Evolutionary conservation across 2,329 filamentous ascomycete species (phyloP), one percentile per base, ranked within the genome.

Genomic region (Sporothrix brasiliensis): DNA sequence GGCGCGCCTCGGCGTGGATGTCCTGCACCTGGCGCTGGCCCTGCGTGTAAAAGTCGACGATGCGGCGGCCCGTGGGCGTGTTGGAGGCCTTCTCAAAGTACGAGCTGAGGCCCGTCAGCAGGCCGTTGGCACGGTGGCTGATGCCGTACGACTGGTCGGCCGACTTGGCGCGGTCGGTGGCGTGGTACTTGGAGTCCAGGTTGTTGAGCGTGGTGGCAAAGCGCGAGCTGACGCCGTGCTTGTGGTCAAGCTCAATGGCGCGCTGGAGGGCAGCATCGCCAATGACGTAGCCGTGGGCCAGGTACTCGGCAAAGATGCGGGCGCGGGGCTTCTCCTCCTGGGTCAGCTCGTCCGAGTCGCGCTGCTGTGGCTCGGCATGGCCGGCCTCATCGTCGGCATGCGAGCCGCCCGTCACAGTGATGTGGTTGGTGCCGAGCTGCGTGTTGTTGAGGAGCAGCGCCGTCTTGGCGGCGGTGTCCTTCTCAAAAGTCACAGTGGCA

Each of bases 281-380:
- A 74, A 98, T 85, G 52, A 89, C 87, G 83, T 99, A 99, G 75
- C 95, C 95, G 77, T 97, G 93, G 13, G 95, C 94, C 47, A 99
- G 91, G 81, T 98, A 97, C 83, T 99, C 95, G 74, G 95, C 95
- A 67, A 97, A 81, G 80, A 99, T 97, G 76, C 95, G 92, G 53
- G 92, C 89, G 77, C 94, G 91, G 19, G 95, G 95, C 87, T 99
- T 99, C 85, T 98, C 93, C 82, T 99, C 95, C 79, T 99, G 95
- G 16, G 90, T 89, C 76, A 98, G 89, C 76, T 93, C 88, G 76
- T 93, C 85, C 67, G 82, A 82, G 78, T 88, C 85, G 72, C 84
- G 84, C 72, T 89, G n/a, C 52, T 89, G n/a, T 34, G 41, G 13
- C 41, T 87, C 70, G 82, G 81, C n/a, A 67, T 58, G 9, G 72